Conservation (phyloP, 495 filamentous ascomycete genomes). For the Haplographium delicatum region DNA sequence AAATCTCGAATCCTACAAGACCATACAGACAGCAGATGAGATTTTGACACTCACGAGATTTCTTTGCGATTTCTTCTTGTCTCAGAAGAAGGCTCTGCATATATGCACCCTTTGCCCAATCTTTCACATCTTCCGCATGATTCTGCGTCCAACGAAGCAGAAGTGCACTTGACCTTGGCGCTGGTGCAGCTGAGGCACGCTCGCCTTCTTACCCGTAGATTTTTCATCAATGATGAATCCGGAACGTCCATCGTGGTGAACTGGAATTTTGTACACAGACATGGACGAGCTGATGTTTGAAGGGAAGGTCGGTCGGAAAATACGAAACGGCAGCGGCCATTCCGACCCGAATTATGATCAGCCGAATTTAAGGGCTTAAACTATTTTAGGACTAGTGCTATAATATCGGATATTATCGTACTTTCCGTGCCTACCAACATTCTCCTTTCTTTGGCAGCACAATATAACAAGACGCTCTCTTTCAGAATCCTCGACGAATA, state of each 20-base stretch:
- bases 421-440: constrained; percentile 10
- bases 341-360: constrained; percentile 11
- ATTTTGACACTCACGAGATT: constrained; percentile 12
- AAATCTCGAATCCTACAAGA: constrained; percentile 10
- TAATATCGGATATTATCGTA: constrained; percentile 2
- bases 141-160: constrained; percentile 12
- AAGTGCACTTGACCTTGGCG: constrained; percentile 12
- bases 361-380: constrained; percentile 7
- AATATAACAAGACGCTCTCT: constrained; percentile 4
- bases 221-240: constrained; percentile 7
- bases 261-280: constrained; percentile 8
- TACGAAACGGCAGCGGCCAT: constrained; percentile 7
- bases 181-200: constrained; percentile 12
- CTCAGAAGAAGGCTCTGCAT: constrained; percentile 12
- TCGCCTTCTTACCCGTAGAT: constrained; percentile 12
- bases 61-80: constrained; percentile 9
- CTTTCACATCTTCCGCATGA: constrained; percentile 15
- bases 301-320: constrained; percentile 12
- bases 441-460: constrained; percentile 6
- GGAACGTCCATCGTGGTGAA: constrained; percentile 9
- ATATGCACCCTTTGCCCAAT: constrained; percentile 10
- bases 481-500: neutral
- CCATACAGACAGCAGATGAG: constrained; percentile 12
- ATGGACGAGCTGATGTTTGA: constrained; percentile 12
- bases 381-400: constrained; percentile 12